These are phyloP conservation scores for Aureobasidium sp. DNA, from an alignment of 2,329 filamentous ascomycete genomes.

Conservation along the genomic window DNA sequence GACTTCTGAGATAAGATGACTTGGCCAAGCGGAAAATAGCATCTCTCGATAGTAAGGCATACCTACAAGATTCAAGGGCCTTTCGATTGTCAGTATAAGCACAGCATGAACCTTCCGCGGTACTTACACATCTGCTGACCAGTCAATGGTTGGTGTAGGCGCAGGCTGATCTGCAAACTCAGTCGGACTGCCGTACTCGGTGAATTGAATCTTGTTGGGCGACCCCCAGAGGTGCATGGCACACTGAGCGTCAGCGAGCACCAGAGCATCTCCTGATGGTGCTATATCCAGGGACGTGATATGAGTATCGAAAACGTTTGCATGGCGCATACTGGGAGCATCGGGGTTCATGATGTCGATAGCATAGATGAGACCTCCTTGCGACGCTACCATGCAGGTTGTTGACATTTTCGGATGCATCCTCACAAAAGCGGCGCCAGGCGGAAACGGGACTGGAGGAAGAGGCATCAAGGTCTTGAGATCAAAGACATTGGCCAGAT, in stretches of 20 bases:
- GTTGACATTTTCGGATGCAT: slow-evolving; percentile 96
- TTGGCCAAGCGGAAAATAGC: slow-evolving; percentile 84
- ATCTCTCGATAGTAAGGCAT: slow-evolving; percentile 90
- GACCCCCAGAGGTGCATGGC: slow-evolving; percentile 84
- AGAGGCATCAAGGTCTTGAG: slow-evolving; percentile 83
- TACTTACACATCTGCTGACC: slow-evolving; percentile 55
- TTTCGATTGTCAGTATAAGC: slow-evolving; percentile 28
- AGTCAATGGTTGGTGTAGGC: slow-evolving; percentile 40
- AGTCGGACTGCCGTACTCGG: slow-evolving; percentile 68
- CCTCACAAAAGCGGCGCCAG: slow-evolving; percentile 86
- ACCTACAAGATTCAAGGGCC: slow-evolving; percentile 75
- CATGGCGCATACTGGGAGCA: slow-evolving; percentile 75
- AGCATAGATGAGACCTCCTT: slow-evolving; percentile 88
- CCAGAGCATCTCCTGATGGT: slow-evolving; percentile 78
- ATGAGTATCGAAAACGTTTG: slow-evolving; percentile 64
- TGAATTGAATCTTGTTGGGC: slow-evolving; percentile 76
- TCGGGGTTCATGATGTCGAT: slow-evolving; percentile 94
- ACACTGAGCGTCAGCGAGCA: slow-evolving; percentile 70
- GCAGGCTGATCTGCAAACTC: slow-evolving; percentile 67
- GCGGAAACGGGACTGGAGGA: slow-evolving; percentile 84
- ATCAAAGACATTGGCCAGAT: slow-evolving; percentile 91
- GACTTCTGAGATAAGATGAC: slow-evolving; percentile 73
- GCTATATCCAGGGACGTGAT: slow-evolving; percentile 79
- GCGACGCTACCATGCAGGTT: slow-evolving; percentile 87
- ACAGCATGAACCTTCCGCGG: too few relatives aligned